Evolutionary conservation across 148 eudicot genomes (phyloP), one percentile per base, ranked within the genome.

Genomic region (Fagopyrum tataricum): DNA sequence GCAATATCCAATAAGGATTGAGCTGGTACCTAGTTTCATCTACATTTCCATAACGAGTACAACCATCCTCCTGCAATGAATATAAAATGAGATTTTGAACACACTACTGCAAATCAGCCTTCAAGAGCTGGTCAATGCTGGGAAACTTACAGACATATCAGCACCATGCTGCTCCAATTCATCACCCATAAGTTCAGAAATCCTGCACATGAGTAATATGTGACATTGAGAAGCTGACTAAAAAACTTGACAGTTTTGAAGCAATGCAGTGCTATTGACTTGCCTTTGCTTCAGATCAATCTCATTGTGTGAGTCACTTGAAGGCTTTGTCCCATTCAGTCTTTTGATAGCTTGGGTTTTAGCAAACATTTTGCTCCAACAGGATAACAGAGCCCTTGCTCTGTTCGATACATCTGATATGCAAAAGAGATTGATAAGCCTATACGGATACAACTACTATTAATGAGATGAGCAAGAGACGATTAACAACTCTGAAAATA

Each of bases 351-450:
- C 91, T 75, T 87, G 96, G 76, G 78, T 86, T 80, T 87, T 92
- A 24, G 86, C 90, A 76, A 92, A 83, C 79, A 87, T 81, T 74
- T 90, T 89, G 93, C 97, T 95, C 98, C 97, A 95, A 62, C 85
- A 83, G 18, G 96, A 81, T 76, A 95, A 62, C 67, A 91, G 78
- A 67, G 73, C 75, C 81, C 87, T 88, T 75, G 99, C 96, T 88
- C 96, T 91, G 85, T 86, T 84, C 86, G 99, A 87, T 73, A 95
- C 84, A 77, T 87, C 99, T 95, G 96, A 85, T 91, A 85, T 81
- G 85, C 92, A 87, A 87, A 89, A 82, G 86, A 88, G 91, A 87
- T 80, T 83, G 84, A 83, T 87, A 85, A 86, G 85, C 81, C 55
- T 75, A 77, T 39, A 17, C 14, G 18, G 37, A 62, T 62, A 62